phyloP scores from a whole-genome alignment of 768 basidiomycete genomes.

The Russula compacta region DNA sequence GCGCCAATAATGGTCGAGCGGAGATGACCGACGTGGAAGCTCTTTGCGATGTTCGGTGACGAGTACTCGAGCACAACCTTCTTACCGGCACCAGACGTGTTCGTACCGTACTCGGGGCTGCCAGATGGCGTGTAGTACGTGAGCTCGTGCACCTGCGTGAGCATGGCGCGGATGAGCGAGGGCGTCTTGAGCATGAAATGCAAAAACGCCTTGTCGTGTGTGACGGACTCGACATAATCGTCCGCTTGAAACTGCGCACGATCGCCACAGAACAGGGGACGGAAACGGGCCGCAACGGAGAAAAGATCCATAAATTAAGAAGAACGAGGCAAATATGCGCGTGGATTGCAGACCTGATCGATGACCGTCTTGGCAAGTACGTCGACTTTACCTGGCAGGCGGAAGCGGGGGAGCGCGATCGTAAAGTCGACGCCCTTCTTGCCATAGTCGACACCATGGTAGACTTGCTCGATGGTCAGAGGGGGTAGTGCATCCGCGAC shows the following conservation, averaged over 20 bases:
- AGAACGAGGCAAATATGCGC: background rate
- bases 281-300: background rate
- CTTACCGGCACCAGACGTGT: conserved; percentile 69
- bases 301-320: background rate
- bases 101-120: conserved; percentile 73
- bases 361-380: conserved; percentile 66
- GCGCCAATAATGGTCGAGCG: conserved; percentile 99
- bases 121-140: conserved; percentile 53
- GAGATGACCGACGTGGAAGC: conserved; percentile 95
- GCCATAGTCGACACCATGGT: conserved; percentile 77
- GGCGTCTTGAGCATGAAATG: conserved; percentile 65
- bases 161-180: conserved; percentile 54
- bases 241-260: conserved; percentile 69
- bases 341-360: conserved; percentile 40
- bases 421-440: conserved; percentile 94
- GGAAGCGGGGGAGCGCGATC: conserved; percentile 85
- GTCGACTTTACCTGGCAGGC: conserved; percentile 74
- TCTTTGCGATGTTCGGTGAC: conserved; percentile 95
- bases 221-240: conserved; percentile 63
- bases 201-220: conserved; percentile 70
- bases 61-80: conserved; percentile 86
- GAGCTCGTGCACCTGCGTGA: conserved; percentile 65
- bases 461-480: conserved; percentile 68
- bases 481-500: conserved; percentile 55
- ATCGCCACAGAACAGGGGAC: background rate